Conservation (phyloP, 768 basidiomycete species). For the Jaapia argillacea region DNA sequence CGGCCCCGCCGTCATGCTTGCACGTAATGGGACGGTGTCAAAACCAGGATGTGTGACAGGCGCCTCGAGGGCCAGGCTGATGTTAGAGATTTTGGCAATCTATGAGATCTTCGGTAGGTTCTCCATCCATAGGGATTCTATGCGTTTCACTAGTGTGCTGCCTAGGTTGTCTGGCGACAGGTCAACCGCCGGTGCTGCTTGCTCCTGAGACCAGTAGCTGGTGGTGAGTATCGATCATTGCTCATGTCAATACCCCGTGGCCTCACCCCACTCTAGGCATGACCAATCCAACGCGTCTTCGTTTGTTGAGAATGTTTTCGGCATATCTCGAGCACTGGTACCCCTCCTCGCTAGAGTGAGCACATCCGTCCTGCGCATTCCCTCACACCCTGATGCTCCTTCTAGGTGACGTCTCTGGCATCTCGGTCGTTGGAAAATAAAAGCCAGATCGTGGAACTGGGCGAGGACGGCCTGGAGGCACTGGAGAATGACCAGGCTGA, state of each 20-base stretch:
- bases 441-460: constrained; percentile 9
- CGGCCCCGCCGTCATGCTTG: constrained; percentile 26
- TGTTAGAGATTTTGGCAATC: constrained; percentile 32
- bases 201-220: constrained; percentile 24
- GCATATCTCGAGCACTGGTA: constrained; percentile 22
- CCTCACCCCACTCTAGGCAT: constrained; percentile 13
- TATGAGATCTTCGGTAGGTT: constrained; percentile 29
- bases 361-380: background rate
- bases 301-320: constrained; percentile 36
- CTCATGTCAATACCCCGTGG: constrained; percentile 9
- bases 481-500: constrained; percentile 11
- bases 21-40: constrained; percentile 19
- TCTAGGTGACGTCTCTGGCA: constrained; percentile 14
- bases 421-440: constrained; percentile 10
- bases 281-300: constrained; percentile 24
- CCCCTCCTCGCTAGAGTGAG: constrained; percentile 20
- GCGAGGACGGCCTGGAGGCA: constrained; percentile 8
- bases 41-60: constrained; percentile 15
- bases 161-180: constrained; percentile 25
- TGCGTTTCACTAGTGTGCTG: background rate
- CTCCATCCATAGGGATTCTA: background rate
- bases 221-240: constrained; percentile 25
- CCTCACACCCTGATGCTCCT: constrained; percentile 1
- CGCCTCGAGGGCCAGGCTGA: constrained; percentile 23
- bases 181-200: constrained; percentile 24